These are phyloP conservation scores for Alternaria novae-zelandiae DNA, from an alignment of 2,329 filamentous ascomycete genomes.

Conservation along the genomic window DNA sequence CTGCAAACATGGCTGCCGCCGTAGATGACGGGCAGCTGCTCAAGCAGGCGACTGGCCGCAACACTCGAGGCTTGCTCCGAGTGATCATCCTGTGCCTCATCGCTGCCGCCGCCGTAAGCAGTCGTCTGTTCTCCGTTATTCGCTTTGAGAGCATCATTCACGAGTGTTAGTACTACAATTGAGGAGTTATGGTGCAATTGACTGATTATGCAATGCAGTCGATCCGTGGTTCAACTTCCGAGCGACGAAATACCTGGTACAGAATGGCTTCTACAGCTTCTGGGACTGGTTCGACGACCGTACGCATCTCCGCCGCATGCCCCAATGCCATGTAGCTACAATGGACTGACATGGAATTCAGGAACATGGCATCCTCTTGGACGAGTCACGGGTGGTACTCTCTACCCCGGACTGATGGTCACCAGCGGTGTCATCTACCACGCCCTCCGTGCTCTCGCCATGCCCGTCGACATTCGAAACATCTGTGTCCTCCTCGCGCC, in stretches of 20 bases:
- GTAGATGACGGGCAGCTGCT: slow-evolving; percentile 61
- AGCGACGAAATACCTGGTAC: slow-evolving; percentile 95
- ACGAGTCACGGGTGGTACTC: slow-evolving; percentile 96
- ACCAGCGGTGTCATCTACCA: slow-evolving; percentile 98
- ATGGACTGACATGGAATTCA: slow-evolving; percentile 41
- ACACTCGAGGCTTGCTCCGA: slow-evolving; percentile 82
- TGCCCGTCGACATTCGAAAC: slow-evolving; percentile 98
- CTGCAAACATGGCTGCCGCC: slow-evolving; percentile 47
- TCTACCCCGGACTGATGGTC: slow-evolving; percentile 98
- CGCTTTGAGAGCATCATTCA: slow-evolving; percentile 99
- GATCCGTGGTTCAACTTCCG: slow-evolving; percentile 99
- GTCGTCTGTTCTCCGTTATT: slow-evolving; percentile 97
- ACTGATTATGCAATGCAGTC: slow-evolving; percentile 63
- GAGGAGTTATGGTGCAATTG: slow-evolving; percentile 16
- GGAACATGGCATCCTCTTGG: slow-evolving; percentile 98
- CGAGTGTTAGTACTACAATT: slow-evolving; percentile 76
- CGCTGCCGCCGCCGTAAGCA: slow-evolving; percentile 87
- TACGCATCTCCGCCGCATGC: slow-evolving; percentile 51
- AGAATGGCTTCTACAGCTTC: slow-evolving; percentile 97
- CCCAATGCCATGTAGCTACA: slow-evolving; percentile 1
- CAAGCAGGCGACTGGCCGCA: slow-evolving; percentile 79
- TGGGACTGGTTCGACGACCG: slow-evolving; percentile 99
- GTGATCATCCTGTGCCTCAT: slow-evolving; percentile 91
- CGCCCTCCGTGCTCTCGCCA: slow-evolving; percentile 81
- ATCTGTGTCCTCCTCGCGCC: slow-evolving; percentile 97